Base-by-base conservation (phyloP, 345 rosid genomes). In the Sonneratia alba region DNA sequence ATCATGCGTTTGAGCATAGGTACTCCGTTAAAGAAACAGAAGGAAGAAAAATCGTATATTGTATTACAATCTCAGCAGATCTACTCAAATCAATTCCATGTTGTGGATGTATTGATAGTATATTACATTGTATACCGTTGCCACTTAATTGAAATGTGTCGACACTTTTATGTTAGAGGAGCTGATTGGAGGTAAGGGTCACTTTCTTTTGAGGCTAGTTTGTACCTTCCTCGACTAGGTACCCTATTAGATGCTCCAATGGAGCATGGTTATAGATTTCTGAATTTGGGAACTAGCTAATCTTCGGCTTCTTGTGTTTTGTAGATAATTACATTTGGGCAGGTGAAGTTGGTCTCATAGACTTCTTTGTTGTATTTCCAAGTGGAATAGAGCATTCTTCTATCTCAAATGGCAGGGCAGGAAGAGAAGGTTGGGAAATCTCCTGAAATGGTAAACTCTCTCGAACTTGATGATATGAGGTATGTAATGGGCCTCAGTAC, bases 401-500 rank as follows among this genome's bases (percentile, higher is more conserved):
- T 62, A 11, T 62, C 18, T 62, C 16, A 10, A 32, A 62, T 62
- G 36, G 38, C 3, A 34, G 37, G 37, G 19, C 38, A 13, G 66
- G 66, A 62, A 6, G 66, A 62, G 18, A 62, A 62, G 66, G 66
- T 0, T 34, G 38, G 66, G 38, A 68, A 67, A 13, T 70, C 77
- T 71, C 76, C 76, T 19, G 74, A 73, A 55, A 66, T 51, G 70
- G 86, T 68, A 61, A 70, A 22, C 76, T 49, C 77, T 4, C 75
- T 74, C 36, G 93, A 89, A 71, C 68, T 36, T 7, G 79, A 79
- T 71, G 91, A 84, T 79, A 73, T 74, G 9, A 87, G 85, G 79
- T 76, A 80, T 73, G 80, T 90, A 4, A 82, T 88, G 14, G 87
- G 87, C 66, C 91, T 87, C 59, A 92, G 97, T 76, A 75, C 93